phyloP scores from a whole-genome alignment of 2,329 filamentous ascomycete genomes.

The Amesomyces nigricolor region DNA sequence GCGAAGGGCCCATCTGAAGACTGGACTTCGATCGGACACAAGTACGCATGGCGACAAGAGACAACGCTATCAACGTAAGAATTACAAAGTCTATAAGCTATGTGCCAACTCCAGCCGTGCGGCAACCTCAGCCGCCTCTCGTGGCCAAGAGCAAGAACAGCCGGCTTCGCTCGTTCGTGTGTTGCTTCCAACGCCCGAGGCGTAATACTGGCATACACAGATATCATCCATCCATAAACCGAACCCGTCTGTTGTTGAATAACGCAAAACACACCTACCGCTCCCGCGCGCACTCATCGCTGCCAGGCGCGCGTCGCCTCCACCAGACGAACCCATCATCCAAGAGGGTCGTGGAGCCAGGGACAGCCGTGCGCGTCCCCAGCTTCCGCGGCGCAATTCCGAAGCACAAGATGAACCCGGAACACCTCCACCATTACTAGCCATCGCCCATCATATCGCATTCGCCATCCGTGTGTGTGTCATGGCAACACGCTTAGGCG shows the following conservation, averaged over 20 bases:
- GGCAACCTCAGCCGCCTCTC: slow-evolving; percentile 3
- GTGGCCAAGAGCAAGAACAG: not conserved
- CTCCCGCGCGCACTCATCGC: not conserved
- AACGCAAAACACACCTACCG: not conserved
- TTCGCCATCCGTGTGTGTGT: slow-evolving; percentile 2
- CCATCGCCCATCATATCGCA: not conserved
- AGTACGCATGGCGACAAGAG: too few relatives aligned
- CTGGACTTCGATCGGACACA: too few relatives aligned
- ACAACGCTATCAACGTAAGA: not conserved
- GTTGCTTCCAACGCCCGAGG: slow-evolving; percentile 7
- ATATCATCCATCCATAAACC: slow-evolving; percentile 9
- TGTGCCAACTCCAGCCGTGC: slow-evolving; percentile 10
- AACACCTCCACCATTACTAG: slow-evolving; percentile 2
- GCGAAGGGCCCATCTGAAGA: too few relatives aligned
- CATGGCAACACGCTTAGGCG: slow-evolving; percentile 19
- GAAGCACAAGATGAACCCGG: not conserved
- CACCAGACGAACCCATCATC: not conserved
- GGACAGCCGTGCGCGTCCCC: not conserved
- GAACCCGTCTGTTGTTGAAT: slow-evolving; percentile 5
- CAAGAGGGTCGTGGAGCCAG: not conserved
- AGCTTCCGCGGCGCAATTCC: not conserved
- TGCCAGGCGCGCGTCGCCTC: not conserved
- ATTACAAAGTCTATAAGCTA: slow-evolving; percentile 24
- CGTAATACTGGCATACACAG: slow-evolving; percentile 4
- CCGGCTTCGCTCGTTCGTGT: slow-evolving; percentile 4